phyloP scores from a whole-genome alignment of 2,329 filamentous ascomycete genomes.

The Pseudocercospora pini-densiflorae region DNA sequence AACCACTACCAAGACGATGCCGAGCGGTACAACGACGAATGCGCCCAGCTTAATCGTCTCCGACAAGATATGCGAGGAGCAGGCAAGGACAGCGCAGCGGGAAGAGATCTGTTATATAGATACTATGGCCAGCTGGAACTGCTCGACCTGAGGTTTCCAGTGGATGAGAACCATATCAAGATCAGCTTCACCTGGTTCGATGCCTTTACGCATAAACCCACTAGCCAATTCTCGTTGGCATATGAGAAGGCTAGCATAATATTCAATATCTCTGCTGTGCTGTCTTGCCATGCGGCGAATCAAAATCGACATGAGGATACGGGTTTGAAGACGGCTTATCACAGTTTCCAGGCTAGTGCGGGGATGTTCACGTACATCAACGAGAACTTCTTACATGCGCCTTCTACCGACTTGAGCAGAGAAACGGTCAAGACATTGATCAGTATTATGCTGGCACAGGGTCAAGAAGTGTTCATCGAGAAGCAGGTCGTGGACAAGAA shows the following conservation, averaged over 20 bases:
- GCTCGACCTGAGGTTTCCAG: conserved; percentile 90
- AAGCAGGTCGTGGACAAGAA: conserved; percentile 93
- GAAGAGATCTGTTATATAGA: conserved; percentile 89
- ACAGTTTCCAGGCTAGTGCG: conserved; percentile 96
- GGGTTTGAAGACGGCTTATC: conserved; percentile 93
- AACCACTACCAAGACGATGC: conserved; percentile 95
- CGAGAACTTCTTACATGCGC: conserved; percentile 97
- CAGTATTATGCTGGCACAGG: conserved; percentile 89
- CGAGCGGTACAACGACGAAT: conserved; percentile 94
- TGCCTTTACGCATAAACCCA: conserved; percentile 99
- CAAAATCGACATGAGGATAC: conserved; percentile 92
- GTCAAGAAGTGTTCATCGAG: conserved; percentile 95
- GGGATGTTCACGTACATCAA: conserved; percentile 99
- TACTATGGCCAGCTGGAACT: conserved; percentile 98
- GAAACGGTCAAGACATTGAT: conserved; percentile 97
- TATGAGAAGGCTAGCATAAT: conserved; percentile 99
- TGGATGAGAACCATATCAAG: conserved; percentile 99
- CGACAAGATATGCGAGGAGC: conserved; percentile 98
- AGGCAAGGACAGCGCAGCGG: conserved; percentile 93
- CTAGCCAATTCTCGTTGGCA: conserved; percentile 91
- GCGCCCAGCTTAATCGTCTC: conserved; percentile 87
- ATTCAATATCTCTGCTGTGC: conserved; percentile 97
- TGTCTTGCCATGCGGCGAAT: conserved; percentile 92
- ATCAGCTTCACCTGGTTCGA: conserved; percentile 99
- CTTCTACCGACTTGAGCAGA: conserved; percentile 91